Evolutionary conservation across 129 eudicot genomes (phyloP).

Genomic region (carrot (Daucus carota)): DNA sequence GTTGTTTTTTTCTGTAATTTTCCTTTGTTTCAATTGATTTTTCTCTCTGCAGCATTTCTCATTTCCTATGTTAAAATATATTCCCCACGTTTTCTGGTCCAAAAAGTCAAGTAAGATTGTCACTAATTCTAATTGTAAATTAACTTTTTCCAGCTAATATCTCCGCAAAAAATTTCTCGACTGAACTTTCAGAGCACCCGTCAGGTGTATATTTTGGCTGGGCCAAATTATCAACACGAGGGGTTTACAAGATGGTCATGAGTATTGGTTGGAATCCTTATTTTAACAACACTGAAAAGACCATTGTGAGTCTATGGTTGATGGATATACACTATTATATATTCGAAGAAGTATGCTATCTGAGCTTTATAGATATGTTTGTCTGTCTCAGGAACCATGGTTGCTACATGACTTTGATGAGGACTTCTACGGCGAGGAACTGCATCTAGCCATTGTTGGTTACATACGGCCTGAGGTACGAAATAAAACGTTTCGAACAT

Average conservation of each 20-base stretch:
- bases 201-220: conserved; percentile 97
- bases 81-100: neutral
- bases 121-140: neutral
- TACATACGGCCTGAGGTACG: conserved; percentile 92
- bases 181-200: conserved; percentile 69
- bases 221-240: conserved; percentile 73
- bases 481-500: no score
- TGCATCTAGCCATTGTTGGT: conserved; percentile 73
- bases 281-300: conserved; percentile 77
- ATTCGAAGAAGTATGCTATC: neutral
- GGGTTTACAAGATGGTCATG: conserved; percentile 97
- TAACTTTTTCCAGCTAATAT: conserved; percentile 62
- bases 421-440: conserved; percentile 88
- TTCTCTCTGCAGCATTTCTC: neutral
- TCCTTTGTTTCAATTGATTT: neutral
- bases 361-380: neutral
- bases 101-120: neutral
- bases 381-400: conserved; percentile 89
- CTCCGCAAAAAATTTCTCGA: conserved; percentile 60
- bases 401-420: conserved; percentile 83
- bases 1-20: neutral
- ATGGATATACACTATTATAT: neutral
- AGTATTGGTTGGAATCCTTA: conserved; percentile 97
- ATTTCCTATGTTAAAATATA: neutral
- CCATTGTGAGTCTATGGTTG: conserved; percentile 58